Percentiles rank a stretch among this genome's conserved stretches.
Evolutionary conservation across 352 stramenopile genomes (phyloP).

Genomic region (Thraustotheca clavata): DNA sequence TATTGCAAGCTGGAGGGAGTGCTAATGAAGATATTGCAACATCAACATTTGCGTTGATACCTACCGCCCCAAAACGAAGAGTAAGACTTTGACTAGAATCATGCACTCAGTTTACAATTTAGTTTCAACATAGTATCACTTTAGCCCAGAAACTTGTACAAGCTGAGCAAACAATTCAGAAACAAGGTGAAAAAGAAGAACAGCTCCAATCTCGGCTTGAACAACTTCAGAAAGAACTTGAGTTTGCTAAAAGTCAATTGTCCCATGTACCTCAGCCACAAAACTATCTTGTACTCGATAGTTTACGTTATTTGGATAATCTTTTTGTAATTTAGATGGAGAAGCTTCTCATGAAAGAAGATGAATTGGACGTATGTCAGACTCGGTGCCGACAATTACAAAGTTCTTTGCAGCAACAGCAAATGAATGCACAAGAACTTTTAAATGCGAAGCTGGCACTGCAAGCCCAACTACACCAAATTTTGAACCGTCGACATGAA

Average conservation of each 20-base stretch:
- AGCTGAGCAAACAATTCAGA: conserved; percentile 26
- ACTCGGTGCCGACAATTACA: conserved; percentile 26
- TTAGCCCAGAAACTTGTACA: conserved; percentile 65
- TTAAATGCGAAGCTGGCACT: conserved; percentile 39
- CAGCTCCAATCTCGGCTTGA: conserved; percentile 34
- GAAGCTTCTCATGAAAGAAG: conserved; percentile 40
- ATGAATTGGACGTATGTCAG: conserved; percentile 32
- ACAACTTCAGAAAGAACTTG: conserved; percentile 27
- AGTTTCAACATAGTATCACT: conserved; percentile 71
- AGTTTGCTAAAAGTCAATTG: conserved; percentile 30
- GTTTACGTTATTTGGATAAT: too few species aligned
- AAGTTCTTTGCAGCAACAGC: conserved; percentile 35
- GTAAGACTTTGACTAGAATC: conserved; percentile 24
- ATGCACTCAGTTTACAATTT: background rate
- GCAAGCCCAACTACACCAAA: conserved; percentile 55
- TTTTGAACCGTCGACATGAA: conserved; percentile 48
- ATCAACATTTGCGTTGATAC: conserved; percentile 52
- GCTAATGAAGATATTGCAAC: conserved; percentile 34
- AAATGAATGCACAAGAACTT: conserved; percentile 31
- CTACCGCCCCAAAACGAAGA: conserved; percentile 50
- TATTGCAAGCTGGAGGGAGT: conserved; percentile 47
- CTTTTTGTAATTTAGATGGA: conserved; percentile 58
- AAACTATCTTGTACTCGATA: conserved; percentile 44
- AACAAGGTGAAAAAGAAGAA: conserved; percentile 30
- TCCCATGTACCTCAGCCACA: conserved; percentile 57